phyloP scores from a whole-genome alignment of 1,139 yeast species.

The Saccharomyces pastorianus region DNA sequence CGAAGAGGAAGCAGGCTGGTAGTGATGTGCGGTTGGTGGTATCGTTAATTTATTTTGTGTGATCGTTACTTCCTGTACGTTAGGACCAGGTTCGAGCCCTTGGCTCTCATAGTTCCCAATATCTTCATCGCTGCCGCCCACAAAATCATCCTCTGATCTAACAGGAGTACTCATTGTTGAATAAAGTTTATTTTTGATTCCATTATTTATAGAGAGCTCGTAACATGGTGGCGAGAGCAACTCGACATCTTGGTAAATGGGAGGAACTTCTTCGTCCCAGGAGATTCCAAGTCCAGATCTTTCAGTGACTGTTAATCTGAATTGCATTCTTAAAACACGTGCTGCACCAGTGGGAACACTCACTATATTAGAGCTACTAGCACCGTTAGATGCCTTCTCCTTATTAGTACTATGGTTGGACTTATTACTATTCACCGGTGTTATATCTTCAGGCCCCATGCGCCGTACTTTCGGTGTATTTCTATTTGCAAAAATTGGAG shows the following conservation, averaged over 20 bases:
- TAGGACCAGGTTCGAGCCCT: not conserved
- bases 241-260: slow-evolving; percentile 78
- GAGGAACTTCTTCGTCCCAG: slow-evolving; percentile 99
- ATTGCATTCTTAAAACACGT: slow-evolving; percentile 88
- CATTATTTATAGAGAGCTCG: slow-evolving; percentile 8
- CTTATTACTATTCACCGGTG: slow-evolving; percentile 7
- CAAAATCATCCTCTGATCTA: slow-evolving; percentile 9
- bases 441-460: slow-evolving; percentile 12
- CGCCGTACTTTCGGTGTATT: slow-evolving; percentile 16
- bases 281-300: slow-evolving; percentile 93
- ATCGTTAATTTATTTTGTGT: not conserved
- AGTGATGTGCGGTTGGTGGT: slow-evolving; percentile 20
- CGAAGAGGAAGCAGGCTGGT: slow-evolving; percentile 9
- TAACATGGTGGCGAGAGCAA: slow-evolving; percentile 76
- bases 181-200: slow-evolving; percentile 3
- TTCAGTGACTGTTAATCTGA: slow-evolving; percentile 70
- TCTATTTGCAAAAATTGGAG: slow-evolving; percentile 36
- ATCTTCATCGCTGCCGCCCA: not conserved
- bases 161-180: slow-evolving; percentile 7
- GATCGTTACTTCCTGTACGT: not conserved
- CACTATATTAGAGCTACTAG: slow-evolving; percentile 27
- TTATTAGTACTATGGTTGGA: slow-evolving; percentile 9
- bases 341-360: slow-evolving; percentile 94
- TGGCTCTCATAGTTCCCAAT: not conserved
- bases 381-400: slow-evolving; percentile 4